These are phyloP conservation scores for Nepenthes alata DNA, from an alignment of 179 eudicot species.

Conservation along the genomic window DNA sequence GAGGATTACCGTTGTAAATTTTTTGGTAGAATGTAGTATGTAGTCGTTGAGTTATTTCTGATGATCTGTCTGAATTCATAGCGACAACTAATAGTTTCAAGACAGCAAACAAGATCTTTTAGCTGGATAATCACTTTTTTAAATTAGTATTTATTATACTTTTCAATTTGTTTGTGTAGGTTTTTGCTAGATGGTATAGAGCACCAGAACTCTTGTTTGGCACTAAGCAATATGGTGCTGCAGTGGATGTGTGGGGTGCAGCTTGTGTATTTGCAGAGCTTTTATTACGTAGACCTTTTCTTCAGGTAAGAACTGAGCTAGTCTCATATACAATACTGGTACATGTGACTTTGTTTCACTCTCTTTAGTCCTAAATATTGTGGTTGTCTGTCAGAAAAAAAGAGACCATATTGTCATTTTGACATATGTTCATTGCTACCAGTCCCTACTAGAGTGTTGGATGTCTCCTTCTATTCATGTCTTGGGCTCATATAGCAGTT, in stretches of 20 bases:
- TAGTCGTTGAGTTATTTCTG: too few species aligned
- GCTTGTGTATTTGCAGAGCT: slow-evolving; percentile 97
- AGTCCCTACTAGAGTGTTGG: too few species aligned
- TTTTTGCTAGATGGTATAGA: slow-evolving; percentile 97
- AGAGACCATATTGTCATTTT: too few species aligned
- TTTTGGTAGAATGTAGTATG: too few species aligned
- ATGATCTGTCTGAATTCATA: too few species aligned
- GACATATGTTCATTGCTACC: too few species aligned
- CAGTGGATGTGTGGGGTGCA: slow-evolving; percentile 97
- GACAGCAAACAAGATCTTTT: too few species aligned
- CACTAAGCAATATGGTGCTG: slow-evolving; percentile 92
- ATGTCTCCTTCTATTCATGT: too few species aligned
- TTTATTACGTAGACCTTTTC: slow-evolving; percentile 73
- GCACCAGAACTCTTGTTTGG: slow-evolving; percentile 96
- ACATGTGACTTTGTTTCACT: not conserved
- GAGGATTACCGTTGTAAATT: too few species aligned
- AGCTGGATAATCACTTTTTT: not conserved
- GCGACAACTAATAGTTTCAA: too few species aligned
- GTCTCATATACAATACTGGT: not conserved
- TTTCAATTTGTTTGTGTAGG: slow-evolving; percentile 27
- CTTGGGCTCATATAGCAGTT: too few species aligned
- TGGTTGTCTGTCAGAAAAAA: too few species aligned
- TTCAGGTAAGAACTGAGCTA: slow-evolving; percentile 42
- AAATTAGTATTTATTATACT: not conserved
- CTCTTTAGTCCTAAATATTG: not conserved